phyloP scores from a whole-genome alignment of 2,329 filamentous ascomycete species.

The Ceratocystiopsis brevicomis region DNA sequence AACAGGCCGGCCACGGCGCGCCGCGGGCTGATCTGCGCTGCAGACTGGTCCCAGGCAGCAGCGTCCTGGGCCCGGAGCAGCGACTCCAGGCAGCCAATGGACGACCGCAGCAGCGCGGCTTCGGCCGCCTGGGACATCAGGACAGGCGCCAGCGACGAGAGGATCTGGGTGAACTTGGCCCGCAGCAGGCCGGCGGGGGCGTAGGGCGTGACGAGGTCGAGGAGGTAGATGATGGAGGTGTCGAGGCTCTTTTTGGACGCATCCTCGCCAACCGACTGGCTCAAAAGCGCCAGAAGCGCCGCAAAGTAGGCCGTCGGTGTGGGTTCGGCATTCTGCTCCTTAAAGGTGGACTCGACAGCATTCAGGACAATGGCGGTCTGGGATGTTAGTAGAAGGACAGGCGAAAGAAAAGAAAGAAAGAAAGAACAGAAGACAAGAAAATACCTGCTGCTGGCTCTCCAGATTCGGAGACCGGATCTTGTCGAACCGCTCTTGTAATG shows the following conservation, averaged over 20 bases:
- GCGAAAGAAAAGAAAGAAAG: background rate
- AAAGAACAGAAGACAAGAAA: background rate
- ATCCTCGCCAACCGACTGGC: slow-evolving; percentile 51
- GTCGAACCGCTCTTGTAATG: slow-evolving; percentile 75
- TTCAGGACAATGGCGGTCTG: slow-evolving; percentile 73
- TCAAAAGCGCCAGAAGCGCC: slow-evolving; percentile 74
- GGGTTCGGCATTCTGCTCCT: slow-evolving; percentile 65
- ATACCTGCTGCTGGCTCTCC: slow-evolving; percentile 80
- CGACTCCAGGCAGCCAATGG: slow-evolving; percentile 87
- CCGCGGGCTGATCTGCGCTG: slow-evolving; percentile 67
- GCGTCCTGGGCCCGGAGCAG: slow-evolving; percentile 77
- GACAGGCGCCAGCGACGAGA: slow-evolving; percentile 68
- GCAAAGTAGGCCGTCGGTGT: slow-evolving; percentile 89
- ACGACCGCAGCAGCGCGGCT: slow-evolving; percentile 67
- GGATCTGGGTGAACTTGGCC: slow-evolving; percentile 87
- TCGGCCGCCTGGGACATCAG: slow-evolving; percentile 66
- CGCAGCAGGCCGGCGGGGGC: slow-evolving; percentile 74
- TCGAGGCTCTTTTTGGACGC: slow-evolving; percentile 66
- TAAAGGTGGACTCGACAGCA: slow-evolving; percentile 82
- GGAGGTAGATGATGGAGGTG: slow-evolving; percentile 78
- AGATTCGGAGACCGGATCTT: slow-evolving; percentile 95
- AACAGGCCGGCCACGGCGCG: slow-evolving; percentile 74
- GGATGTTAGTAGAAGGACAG: slow-evolving; percentile 2
- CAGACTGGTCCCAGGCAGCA: slow-evolving; percentile 69
- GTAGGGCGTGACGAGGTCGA: slow-evolving; percentile 76